Percentiles rank a stretch among this genome's conserved stretches.
Evolutionary conservation across 2,329 filamentous ascomycete species (phyloP).

Genomic region (Pyrenochaeta sp.): DNA sequence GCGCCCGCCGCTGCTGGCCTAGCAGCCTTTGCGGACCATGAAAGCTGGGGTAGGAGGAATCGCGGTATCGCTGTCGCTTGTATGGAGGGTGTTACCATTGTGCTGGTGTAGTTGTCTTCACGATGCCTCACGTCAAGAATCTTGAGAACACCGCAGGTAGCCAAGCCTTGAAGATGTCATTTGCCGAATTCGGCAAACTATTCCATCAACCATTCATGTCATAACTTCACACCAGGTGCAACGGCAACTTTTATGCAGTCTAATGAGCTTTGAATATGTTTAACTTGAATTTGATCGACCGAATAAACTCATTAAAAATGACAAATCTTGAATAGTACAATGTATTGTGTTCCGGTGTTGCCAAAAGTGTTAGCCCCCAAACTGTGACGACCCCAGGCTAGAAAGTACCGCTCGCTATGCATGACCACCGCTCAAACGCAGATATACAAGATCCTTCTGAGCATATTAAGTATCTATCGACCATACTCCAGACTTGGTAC

Average conservation of each 20-base stretch:
- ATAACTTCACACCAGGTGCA: too few relatives aligned
- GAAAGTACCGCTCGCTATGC: slow-evolving; percentile 33
- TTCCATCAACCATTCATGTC: slow-evolving; percentile 17
- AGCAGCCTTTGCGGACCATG: slow-evolving; percentile 42
- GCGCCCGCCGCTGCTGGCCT: slow-evolving; percentile 25
- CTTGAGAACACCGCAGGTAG: slow-evolving; percentile 12
- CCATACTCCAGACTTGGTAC: slow-evolving; percentile 73
- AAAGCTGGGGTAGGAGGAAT: slow-evolving; percentile 49
- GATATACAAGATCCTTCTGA: slow-evolving; percentile 2
- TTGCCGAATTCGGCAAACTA: slow-evolving; percentile 26
- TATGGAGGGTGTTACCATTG: slow-evolving; percentile 34
- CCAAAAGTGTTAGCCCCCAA: neutral
- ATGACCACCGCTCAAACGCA: slow-evolving; percentile 20
- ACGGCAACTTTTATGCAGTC: neutral
- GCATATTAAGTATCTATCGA: slow-evolving; percentile 39
- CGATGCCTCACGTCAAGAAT: slow-evolving; percentile 11
- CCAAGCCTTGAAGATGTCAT: slow-evolving; percentile 28
- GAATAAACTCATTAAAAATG: neutral
- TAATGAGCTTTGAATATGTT: neutral
- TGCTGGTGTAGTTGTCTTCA: slow-evolving; percentile 24
- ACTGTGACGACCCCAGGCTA: neutral
- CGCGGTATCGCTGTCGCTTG: slow-evolving; percentile 46
- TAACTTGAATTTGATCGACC: neutral
- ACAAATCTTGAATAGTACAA: neutral
- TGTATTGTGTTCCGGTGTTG: neutral